A percentile compares a stretch with the other conserved stretches of the same genome.
Evolutionary conservation across 495 filamentous ascomycete genomes (phyloP).

Genomic region (Aspergillus sparsus): DNA sequence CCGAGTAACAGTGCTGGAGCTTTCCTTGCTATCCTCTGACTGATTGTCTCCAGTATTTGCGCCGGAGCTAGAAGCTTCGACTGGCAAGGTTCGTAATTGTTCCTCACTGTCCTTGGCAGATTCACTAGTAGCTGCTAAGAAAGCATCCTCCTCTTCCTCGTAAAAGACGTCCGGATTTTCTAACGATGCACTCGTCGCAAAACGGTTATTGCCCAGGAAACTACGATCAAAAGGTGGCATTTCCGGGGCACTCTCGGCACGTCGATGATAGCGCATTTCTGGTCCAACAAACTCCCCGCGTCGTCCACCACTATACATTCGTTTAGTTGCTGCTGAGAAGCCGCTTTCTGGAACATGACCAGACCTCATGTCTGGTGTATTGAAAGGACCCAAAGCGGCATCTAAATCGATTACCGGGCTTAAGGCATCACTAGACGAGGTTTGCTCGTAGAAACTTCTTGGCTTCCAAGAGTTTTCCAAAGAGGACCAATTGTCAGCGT

Average conservation of each 20-base stretch:
- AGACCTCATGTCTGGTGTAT: conserved; percentile 63
- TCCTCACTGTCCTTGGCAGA: conserved; percentile 32
- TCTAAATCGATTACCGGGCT: conserved; percentile 91
- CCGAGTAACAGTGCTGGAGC: conserved; percentile 42
- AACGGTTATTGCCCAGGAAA: conserved; percentile 61
- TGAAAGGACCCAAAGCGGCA: conserved; percentile 91
- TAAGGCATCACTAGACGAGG: conserved; percentile 56
- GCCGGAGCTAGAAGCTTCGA: conserved; percentile 2
- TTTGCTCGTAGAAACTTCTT: conserved; percentile 48
- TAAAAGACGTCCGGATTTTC: conserved; percentile 85
- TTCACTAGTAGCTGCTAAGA: conserved; percentile 43
- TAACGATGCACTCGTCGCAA: conserved; percentile 68
- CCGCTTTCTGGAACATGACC: conserved; percentile 54
- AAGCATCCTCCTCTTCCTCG: conserved; percentile 88
- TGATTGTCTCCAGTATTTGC: conserved; percentile 32
- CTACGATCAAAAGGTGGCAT: conserved; percentile 78
- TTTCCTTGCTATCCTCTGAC: conserved; percentile 39
- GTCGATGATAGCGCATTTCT: conserved; percentile 86
- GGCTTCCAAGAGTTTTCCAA: conserved; percentile 51
- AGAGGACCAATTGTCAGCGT: conserved; percentile 29
- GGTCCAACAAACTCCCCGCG: conserved; percentile 73
- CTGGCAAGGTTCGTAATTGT: not conserved
- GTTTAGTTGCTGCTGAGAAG: conserved; percentile 62
- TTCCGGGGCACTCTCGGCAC: conserved; percentile 89
- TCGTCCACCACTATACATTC: conserved; percentile 84